Evolutionary conservation across 139 green algal species (phyloP).

Genomic region (Chlamydomonas applanata): DNA sequence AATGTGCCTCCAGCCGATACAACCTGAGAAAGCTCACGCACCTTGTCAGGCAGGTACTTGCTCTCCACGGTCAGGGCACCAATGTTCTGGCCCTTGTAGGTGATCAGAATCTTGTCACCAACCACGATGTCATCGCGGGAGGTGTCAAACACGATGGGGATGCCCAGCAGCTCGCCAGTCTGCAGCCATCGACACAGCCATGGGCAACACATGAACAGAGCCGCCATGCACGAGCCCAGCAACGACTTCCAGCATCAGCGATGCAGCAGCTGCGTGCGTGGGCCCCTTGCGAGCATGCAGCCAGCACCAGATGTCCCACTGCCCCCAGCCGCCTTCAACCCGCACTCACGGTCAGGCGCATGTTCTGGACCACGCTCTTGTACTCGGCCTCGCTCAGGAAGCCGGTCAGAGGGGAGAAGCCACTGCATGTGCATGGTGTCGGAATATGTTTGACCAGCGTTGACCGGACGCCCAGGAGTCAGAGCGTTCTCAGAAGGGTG

Average conservation of each 20-base stretch:
- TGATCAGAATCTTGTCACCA: constrained; percentile 59
- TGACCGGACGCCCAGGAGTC: background rate
- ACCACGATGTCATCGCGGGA: constrained; percentile 61
- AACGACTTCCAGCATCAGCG: background rate
- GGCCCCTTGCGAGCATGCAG: background rate
- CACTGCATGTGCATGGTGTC: constrained; percentile 29
- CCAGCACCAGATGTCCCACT: background rate
- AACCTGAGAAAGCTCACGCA: too few relatives aligned
- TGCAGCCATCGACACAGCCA: constrained; percentile 10
- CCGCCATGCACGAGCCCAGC: background rate
- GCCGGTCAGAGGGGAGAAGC: constrained; percentile 85
- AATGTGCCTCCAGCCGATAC: too few relatives aligned
- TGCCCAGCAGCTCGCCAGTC: constrained; percentile 67
- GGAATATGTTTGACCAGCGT: too few relatives aligned
- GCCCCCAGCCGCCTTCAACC: background rate
- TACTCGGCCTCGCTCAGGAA: constrained; percentile 90
- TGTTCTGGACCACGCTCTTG: constrained; percentile 77
- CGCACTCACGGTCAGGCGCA: constrained; percentile 57
- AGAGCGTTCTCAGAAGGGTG: background rate
- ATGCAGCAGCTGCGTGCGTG: background rate
- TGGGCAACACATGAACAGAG: background rate
- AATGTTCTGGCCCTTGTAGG: constrained; percentile 71
- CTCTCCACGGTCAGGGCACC: constrained; percentile 64
- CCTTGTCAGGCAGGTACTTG: constrained; percentile 62
- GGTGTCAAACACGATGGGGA: constrained; percentile 87